Evolutionary conservation across 2,329 filamentous ascomycete genomes (phyloP).

Genomic region (Fusarium sp.): DNA sequence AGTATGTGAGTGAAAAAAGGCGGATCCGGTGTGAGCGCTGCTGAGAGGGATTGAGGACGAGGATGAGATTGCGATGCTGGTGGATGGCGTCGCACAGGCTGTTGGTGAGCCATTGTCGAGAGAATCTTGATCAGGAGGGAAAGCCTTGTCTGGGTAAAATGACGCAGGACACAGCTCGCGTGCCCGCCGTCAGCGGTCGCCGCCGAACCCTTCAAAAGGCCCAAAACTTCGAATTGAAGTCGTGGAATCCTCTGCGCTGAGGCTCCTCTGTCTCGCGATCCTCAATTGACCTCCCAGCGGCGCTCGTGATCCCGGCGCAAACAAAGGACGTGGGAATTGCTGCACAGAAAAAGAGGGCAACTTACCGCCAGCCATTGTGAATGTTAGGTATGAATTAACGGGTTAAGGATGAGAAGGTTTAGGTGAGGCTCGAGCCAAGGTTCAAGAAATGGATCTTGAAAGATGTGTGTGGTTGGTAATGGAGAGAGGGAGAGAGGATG

Average conservation of each 20-base stretch:
- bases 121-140: conserved; percentile 24
- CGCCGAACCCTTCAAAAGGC: conserved; percentile 3
- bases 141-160: conserved; percentile 46
- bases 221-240: conserved; percentile 4
- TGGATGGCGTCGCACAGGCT: conserved; percentile 11
- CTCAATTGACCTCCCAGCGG: conserved; percentile 36
- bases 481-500: conserved; percentile 25
- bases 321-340: neutral
- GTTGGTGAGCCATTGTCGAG: conserved; percentile 26
- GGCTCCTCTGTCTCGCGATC: conserved; percentile 7
- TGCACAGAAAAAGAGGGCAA: conserved; percentile 40
- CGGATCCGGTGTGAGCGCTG: neutral
- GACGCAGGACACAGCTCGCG: conserved; percentile 45
- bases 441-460: conserved; percentile 21
- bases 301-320: conserved; percentile 17
- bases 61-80: conserved; percentile 1
- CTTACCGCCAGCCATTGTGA: conserved; percentile 62
- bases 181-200: conserved; percentile 1
- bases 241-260: conserved; percentile 10
- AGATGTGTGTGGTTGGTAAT: conserved; percentile 31
- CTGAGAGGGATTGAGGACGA: neutral
- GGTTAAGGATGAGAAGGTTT: conserved; percentile 21
- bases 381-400: conserved; percentile 37
- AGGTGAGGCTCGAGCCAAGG: conserved; percentile 35
- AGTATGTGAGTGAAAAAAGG: conserved; percentile 36